Evolutionary conservation across 805 yeast genomes (phyloP).

Genomic region (Pichia nanzhaoensis): DNA sequence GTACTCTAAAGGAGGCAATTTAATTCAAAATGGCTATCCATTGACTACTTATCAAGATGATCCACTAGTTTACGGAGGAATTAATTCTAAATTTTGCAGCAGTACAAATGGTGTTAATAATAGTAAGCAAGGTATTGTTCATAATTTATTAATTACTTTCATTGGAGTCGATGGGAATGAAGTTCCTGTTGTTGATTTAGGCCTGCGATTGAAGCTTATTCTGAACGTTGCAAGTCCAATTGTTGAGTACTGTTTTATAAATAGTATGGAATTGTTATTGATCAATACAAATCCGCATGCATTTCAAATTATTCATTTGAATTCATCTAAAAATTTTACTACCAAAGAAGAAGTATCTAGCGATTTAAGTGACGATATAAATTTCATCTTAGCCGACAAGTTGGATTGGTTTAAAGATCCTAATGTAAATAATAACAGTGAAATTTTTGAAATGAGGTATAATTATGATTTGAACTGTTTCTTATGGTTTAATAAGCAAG

Average conservation of each 20-base stretch:
- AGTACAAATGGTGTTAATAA: constrained; percentile 4
- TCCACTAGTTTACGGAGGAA: constrained; percentile 11
- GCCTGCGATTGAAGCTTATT: constrained; percentile 30
- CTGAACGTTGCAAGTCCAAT: constrained; percentile 30
- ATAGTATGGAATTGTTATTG: constrained; percentile 23
- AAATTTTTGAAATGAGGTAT: constrained; percentile 16
- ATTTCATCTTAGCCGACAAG: constrained; percentile 26
- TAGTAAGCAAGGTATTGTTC: constrained; percentile 16
- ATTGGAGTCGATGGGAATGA: constrained; percentile 21
- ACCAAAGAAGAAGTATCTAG: constrained; percentile 15
- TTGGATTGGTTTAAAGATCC: constrained; percentile 28
- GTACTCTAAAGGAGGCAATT: constrained; percentile 24
- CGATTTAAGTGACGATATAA: constrained; percentile 19
- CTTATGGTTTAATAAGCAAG: constrained; percentile 26
- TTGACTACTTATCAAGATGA: constrained; percentile 10
- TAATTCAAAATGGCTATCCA: constrained; percentile 30
- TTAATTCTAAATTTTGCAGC: constrained; percentile 4
- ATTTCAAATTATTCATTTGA: constrained; percentile 28
- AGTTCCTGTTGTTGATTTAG: constrained; percentile 28
- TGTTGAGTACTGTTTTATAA: constrained; percentile 25
- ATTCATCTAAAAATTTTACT: not conserved
- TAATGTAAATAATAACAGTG: constrained; percentile 11
- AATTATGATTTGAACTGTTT: constrained; percentile 23
- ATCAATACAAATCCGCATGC: constrained; percentile 30
- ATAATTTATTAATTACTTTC: constrained; percentile 24